Evolutionary conservation across 768 basidiomycete species (phyloP).

Genomic region (Punctularia strigosozonata): DNA sequence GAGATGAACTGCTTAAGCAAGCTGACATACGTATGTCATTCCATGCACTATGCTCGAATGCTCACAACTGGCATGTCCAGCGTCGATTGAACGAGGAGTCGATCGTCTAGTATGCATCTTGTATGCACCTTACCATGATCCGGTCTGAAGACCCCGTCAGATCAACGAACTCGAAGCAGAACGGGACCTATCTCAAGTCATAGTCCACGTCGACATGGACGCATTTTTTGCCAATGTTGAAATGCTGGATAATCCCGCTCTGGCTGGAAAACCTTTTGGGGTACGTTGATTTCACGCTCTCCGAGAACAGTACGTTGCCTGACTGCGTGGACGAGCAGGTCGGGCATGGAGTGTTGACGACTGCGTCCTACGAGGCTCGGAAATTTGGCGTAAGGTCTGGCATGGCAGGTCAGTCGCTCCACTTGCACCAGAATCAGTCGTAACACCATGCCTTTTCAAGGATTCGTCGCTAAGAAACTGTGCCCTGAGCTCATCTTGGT

Average conservation of each 20-base stretch:
- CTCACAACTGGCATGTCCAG: conserved; percentile 19
- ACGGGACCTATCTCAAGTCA: conserved; percentile 69
- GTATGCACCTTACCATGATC: too few relatives aligned
- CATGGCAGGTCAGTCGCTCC: conserved; percentile 65
- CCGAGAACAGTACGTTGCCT: background rate
- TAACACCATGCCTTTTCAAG: too few relatives aligned
- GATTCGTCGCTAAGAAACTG: conserved; percentile 86
- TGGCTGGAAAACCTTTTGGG: conserved; percentile 64
- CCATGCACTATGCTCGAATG: background rate
- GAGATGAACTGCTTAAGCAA: conserved; percentile 44
- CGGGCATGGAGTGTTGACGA: conserved; percentile 73
- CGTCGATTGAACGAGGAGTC: conserved; percentile 47
- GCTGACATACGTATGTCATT: conserved; percentile 42
- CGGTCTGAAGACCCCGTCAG: conserved; percentile 21
- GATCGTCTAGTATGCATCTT: conserved; percentile 53
- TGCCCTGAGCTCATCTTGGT: conserved; percentile 82
- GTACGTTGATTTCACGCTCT: conserved; percentile 24
- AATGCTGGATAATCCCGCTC: conserved; percentile 47
- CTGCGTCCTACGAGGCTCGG: conserved; percentile 87
- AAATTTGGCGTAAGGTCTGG: conserved; percentile 88
- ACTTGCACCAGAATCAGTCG: too few relatives aligned
- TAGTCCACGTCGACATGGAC: conserved; percentile 96
- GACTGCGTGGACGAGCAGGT: conserved; percentile 33
- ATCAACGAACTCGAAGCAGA: conserved; percentile 60
- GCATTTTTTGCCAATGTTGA: conserved; percentile 85